phyloP scores from a whole-genome alignment of 2,329 filamentous ascomycete genomes.

The Helicocarpus griseus region DNA sequence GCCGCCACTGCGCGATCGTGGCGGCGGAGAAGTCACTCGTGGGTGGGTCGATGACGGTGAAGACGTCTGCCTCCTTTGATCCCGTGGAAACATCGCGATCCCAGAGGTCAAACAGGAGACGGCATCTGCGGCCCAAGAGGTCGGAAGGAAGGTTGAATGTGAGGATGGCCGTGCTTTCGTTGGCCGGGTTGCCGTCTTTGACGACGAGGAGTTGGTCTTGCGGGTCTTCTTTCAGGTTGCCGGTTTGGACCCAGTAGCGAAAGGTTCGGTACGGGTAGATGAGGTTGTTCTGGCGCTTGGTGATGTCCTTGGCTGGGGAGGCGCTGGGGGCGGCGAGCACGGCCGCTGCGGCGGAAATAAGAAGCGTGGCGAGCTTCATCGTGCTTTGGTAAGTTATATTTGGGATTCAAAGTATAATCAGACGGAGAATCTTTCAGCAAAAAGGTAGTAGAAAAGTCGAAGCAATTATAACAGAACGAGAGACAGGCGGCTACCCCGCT shows the following conservation, averaged over 20 bases:
- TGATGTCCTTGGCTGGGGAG: background rate
- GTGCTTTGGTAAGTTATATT: too few species aligned
- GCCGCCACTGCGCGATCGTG: constrained; percentile 3
- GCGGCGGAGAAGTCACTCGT: background rate
- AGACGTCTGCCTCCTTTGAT: constrained; percentile 16
- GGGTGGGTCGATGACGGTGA: constrained; percentile 16
- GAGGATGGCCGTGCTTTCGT: constrained; percentile 18
- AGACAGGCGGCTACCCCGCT: background rate
- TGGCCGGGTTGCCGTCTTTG: constrained; percentile 13
- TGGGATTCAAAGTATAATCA: too few species aligned
- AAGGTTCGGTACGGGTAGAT: constrained; percentile 16
- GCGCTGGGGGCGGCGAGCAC: constrained; percentile 9
- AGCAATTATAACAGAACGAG: too few species aligned
- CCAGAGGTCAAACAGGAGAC: constrained; percentile 17
- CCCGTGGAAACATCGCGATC: constrained; percentile 16
- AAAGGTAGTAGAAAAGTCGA: too few species aligned
- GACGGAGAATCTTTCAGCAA: too few species aligned
- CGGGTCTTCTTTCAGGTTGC: constrained; percentile 14
- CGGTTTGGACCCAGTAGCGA: constrained; percentile 16
- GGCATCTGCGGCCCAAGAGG: constrained; percentile 14
- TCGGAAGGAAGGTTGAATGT: constrained; percentile 15
- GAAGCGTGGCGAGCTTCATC: constrained; percentile 12
- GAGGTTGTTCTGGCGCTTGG: constrained; percentile 9
- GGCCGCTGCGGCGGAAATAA: constrained; percentile 8
- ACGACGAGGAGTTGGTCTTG: constrained; percentile 17